Conservation (phyloP, 2,329 filamentous ascomycete species). For the Pestalotiopsis sp. region DNA sequence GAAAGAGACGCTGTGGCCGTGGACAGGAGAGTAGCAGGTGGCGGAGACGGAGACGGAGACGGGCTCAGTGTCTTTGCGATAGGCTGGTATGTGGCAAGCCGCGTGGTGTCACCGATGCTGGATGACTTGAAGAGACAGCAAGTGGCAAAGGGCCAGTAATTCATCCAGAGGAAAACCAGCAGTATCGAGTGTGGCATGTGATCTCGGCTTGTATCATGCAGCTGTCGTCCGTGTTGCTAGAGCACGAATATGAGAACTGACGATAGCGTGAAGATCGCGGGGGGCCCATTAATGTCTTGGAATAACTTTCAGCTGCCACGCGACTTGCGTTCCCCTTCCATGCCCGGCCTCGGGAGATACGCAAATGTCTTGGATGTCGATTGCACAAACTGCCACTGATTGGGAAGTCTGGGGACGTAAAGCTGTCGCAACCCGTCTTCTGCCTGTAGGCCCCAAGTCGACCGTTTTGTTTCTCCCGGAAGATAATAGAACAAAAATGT, state of each 20-base stretch:
- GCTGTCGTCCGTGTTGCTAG: slow-evolving; percentile 17
- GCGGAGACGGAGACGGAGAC: slow-evolving; percentile 1
- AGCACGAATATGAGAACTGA: slow-evolving; percentile 23
- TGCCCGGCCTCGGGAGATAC: slow-evolving; percentile 24
- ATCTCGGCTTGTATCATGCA: background rate
- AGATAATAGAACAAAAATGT: too few species aligned
- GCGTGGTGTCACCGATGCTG: slow-evolving; percentile 9
- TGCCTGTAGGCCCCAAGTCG: slow-evolving; percentile 16
- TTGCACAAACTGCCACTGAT: slow-evolving; percentile 24
- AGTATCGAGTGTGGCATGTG: slow-evolving; percentile 3
- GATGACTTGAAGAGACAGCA: slow-evolving; percentile 13
- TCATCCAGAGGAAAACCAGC: background rate
- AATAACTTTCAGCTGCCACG: slow-evolving; percentile 10
- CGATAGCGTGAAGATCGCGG: slow-evolving; percentile 17
- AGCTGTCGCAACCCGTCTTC: slow-evolving; percentile 28
- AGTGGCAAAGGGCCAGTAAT: slow-evolving; percentile 4
- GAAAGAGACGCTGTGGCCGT: slow-evolving; percentile 18
- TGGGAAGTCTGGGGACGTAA: slow-evolving; percentile 23
- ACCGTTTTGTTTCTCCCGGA: background rate
- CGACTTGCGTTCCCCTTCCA: background rate
- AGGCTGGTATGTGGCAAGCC: slow-evolving; percentile 15
- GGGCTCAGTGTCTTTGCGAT: slow-evolving; percentile 11
- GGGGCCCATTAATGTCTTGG: slow-evolving; percentile 21
- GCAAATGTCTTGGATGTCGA: slow-evolving; percentile 28
- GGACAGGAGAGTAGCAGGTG: slow-evolving; percentile 4